Percentiles rank a stretch among this genome's conserved stretches.
phyloP scores from a whole-genome alignment of 768 basidiomycete species.

The Pholiota microspora region DNA sequence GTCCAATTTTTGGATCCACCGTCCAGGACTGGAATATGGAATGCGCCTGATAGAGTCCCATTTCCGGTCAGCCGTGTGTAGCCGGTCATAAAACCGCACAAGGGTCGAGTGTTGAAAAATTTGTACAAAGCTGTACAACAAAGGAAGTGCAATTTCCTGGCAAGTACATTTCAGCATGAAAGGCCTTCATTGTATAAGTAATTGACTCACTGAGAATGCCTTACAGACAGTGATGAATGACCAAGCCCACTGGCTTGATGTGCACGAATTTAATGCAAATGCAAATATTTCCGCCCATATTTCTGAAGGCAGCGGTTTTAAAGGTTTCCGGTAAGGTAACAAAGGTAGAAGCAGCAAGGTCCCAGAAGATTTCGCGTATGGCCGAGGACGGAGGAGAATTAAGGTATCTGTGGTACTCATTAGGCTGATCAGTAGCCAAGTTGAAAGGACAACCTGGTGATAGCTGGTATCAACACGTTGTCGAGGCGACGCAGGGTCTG shows the following conservation, averaged over 20 bases:
- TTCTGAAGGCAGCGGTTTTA: constrained; percentile 63
- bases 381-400: constrained; percentile 65
- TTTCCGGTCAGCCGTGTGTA: constrained; percentile 63
- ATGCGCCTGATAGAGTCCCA: constrained; percentile 91
- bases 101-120: constrained; percentile 44
- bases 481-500: neutral
- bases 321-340: constrained; percentile 50
- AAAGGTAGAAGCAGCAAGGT: constrained; percentile 66
- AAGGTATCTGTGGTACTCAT: constrained; percentile 32
- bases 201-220: constrained; percentile 37
- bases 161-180: neutral
- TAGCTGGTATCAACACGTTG: neutral
- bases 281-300: constrained; percentile 67
- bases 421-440: neutral
- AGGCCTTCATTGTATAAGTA: neutral
- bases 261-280: constrained; percentile 29
- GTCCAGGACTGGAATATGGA: constrained; percentile 82
- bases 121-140: constrained; percentile 58
- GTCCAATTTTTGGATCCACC: constrained; percentile 81
- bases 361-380: constrained; percentile 58
- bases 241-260: constrained; percentile 22
- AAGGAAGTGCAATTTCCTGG: constrained; percentile 65
- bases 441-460: no score
- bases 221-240: constrained; percentile 43
- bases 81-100: constrained; percentile 53